phyloP scores from a whole-genome alignment of 352 stramenopile species.

The Pythium monospermum region DNA sequence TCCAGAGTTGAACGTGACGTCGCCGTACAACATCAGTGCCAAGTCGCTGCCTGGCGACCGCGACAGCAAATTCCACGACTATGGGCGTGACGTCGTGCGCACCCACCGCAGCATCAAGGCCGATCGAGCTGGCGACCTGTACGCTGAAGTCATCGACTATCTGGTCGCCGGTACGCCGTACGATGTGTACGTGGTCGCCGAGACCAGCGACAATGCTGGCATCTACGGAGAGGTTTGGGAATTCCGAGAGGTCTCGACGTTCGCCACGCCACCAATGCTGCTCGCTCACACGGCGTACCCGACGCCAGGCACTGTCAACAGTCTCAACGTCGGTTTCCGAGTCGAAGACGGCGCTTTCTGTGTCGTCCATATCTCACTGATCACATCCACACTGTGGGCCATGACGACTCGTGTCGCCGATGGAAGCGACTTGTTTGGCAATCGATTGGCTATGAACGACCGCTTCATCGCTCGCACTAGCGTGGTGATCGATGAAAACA shows the following conservation, averaged over 20 bases:
- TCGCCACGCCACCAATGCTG: slow-evolving; percentile 56
- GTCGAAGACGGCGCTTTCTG: slow-evolving; percentile 38
- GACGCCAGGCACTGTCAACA: slow-evolving; percentile 40
- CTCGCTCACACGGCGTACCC: slow-evolving; percentile 58
- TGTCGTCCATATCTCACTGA: slow-evolving; percentile 54
- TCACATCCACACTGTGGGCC: slow-evolving; percentile 36
- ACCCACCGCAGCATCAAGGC: slow-evolving; percentile 37
- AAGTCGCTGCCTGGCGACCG: slow-evolving; percentile 36
- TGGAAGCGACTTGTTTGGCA: slow-evolving; percentile 52
- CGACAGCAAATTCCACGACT: slow-evolving; percentile 43
- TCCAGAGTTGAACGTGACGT: slow-evolving; percentile 61
- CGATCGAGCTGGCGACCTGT: slow-evolving; percentile 14
- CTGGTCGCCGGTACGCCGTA: slow-evolving; percentile 55
- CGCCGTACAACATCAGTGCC: slow-evolving; percentile 69
- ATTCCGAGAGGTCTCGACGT: slow-evolving; percentile 49
- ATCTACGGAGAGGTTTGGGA: slow-evolving; percentile 50
- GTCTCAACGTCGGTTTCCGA: slow-evolving; percentile 58
- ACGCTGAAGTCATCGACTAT: slow-evolving; percentile 62
- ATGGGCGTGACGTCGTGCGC: slow-evolving; percentile 53
- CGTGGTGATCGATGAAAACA: slow-evolving; percentile 29
- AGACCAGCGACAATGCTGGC: slow-evolving; percentile 42
- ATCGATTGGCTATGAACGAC: slow-evolving; percentile 56
- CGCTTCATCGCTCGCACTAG: slow-evolving; percentile 37
- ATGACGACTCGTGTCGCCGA: slow-evolving; percentile 30
- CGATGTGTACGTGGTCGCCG: slow-evolving; percentile 54